Evolutionary conservation across 192 early-diverging fungal species (phyloP).

Genomic region (Dissophora globulifera): DNA sequence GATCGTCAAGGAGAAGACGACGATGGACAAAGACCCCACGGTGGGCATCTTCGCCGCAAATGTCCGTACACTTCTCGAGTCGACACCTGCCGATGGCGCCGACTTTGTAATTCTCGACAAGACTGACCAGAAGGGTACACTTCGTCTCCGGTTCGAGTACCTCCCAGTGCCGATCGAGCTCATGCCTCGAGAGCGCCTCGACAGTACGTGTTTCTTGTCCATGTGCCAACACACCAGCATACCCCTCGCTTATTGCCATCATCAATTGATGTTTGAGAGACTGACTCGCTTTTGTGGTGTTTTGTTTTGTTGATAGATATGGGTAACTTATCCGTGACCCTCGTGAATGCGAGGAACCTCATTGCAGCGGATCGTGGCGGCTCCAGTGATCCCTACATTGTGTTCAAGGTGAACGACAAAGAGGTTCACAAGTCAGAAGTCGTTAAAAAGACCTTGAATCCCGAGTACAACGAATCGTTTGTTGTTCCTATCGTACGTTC

Average conservation of each 20-base stretch:
- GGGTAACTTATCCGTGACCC: slow-evolving; percentile 72
- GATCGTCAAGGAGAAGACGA: slow-evolving; percentile 45
- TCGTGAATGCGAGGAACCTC: slow-evolving; percentile 67
- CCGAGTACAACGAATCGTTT: slow-evolving; percentile 75
- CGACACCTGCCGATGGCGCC: slow-evolving; percentile 23
- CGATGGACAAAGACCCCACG: slow-evolving; percentile 53
- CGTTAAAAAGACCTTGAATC: slow-evolving; percentile 79
- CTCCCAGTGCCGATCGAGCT: slow-evolving; percentile 57
- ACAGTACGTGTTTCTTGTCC: slow-evolving; percentile 61
- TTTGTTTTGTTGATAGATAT: slow-evolving; percentile 57
- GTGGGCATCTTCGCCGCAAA: slow-evolving; percentile 29
- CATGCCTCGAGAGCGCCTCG: slow-evolving; percentile 60
- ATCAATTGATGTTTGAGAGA: too few species aligned
- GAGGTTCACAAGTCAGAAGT: slow-evolving; percentile 75
- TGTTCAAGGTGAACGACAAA: slow-evolving; percentile 71
- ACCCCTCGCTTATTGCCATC: too few species aligned
- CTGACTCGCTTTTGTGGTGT: not conserved
- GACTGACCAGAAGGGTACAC: slow-evolving; percentile 29
- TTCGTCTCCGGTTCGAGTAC: slow-evolving; percentile 57
- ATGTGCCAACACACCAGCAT: too few species aligned
- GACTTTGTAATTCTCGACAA: slow-evolving; percentile 40
- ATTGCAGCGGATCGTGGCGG: slow-evolving; percentile 78
- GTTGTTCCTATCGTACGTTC: slow-evolving; percentile 64
- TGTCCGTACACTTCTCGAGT: slow-evolving; percentile 31
- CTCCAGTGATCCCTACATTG: slow-evolving; percentile 77